These are phyloP conservation scores for Metroxylon sagu DNA, from an alignment of 176 grass and related monocot genomes.

Conservation along the genomic window DNA sequence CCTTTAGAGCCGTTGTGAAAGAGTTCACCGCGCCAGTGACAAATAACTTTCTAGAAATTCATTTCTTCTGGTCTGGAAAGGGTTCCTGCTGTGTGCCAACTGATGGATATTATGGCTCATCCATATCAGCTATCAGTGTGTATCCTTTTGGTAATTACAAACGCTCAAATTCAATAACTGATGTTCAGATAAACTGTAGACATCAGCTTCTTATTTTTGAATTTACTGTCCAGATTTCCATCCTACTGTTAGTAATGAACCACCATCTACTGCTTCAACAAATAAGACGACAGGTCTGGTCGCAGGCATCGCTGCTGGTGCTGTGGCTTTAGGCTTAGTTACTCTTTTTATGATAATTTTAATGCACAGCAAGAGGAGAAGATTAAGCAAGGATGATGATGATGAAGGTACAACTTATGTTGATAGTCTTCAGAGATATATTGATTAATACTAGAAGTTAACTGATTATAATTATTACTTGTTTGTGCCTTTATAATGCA, in stretches of 20 bases:
- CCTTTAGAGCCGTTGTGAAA: slow-evolving; percentile 8
- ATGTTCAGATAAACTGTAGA: not conserved
- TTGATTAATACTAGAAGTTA: slow-evolving; percentile 5
- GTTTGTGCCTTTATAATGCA: too few species aligned
- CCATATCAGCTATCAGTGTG: slow-evolving; percentile 25
- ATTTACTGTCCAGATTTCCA: not conserved
- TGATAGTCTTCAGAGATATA: not conserved
- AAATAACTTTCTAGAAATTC: slow-evolving; percentile 34
- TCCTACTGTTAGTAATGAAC: slow-evolving; percentile 7
- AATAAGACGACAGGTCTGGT: slow-evolving; percentile 13
- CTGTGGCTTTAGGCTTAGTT: slow-evolving; percentile 6
- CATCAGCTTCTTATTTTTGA: not conserved
- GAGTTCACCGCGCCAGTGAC: slow-evolving; percentile 14
- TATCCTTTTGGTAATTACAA: slow-evolving; percentile 15
- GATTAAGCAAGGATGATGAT: not conserved
- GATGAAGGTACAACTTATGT: not conserved
- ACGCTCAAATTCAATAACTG: not conserved
- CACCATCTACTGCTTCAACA: not conserved
- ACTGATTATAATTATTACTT: not conserved
- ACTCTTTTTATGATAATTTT: not conserved
- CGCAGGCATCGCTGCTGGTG: slow-evolving; percentile 10
- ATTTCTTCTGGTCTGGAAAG: slow-evolving; percentile 33
- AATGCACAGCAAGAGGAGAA: not conserved
- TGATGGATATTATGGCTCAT: slow-evolving; percentile 17
- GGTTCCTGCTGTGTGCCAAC: slow-evolving; percentile 25